Conservation (phyloP, 2,329 filamentous ascomycete genomes). For the Diaporthe helianthi region DNA sequence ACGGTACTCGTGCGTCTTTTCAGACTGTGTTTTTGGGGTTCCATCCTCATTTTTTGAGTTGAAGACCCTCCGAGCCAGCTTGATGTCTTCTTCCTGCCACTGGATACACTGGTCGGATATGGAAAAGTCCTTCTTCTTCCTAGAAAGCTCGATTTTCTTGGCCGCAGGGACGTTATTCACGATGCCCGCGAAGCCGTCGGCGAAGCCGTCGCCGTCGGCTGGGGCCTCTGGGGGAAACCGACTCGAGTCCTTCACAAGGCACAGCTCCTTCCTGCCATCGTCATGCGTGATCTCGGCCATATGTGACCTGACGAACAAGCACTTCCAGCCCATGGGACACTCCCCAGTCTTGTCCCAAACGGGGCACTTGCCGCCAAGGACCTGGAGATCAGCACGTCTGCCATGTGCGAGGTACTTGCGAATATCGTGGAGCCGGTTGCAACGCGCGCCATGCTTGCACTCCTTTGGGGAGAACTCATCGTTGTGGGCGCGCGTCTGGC, state of each 20-base stretch:
- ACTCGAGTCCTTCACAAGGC: constrained; percentile 63
- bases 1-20: constrained; percentile 70
- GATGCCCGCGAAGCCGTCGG: constrained; percentile 65
- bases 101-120: constrained; percentile 78
- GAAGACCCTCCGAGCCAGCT: constrained; percentile 55
- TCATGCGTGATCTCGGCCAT: constrained; percentile 79
- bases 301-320: constrained; percentile 87
- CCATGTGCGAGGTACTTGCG: constrained; percentile 84
- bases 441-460: constrained; percentile 81
- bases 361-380: constrained; percentile 80
- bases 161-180: constrained; percentile 76
- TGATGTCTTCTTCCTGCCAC: constrained; percentile 76
- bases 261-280: constrained; percentile 83
- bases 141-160: constrained; percentile 77
- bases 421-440: constrained; percentile 83
- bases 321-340: constrained; percentile 91
- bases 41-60: constrained; percentile 38
- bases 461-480: constrained; percentile 82
- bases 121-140: constrained; percentile 73
- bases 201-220: constrained; percentile 51
- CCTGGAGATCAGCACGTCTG: constrained; percentile 79
- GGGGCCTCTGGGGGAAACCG: constrained; percentile 40
- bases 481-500: constrained; percentile 72
- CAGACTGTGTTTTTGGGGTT: constrained; percentile 43
- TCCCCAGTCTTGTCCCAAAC: constrained; percentile 78